Evolutionary conservation across 1,139 yeast genomes (phyloP), one percentile per base, ranked within the genome.

Genomic region (Yamadazyma pseudoaaseri): DNA sequence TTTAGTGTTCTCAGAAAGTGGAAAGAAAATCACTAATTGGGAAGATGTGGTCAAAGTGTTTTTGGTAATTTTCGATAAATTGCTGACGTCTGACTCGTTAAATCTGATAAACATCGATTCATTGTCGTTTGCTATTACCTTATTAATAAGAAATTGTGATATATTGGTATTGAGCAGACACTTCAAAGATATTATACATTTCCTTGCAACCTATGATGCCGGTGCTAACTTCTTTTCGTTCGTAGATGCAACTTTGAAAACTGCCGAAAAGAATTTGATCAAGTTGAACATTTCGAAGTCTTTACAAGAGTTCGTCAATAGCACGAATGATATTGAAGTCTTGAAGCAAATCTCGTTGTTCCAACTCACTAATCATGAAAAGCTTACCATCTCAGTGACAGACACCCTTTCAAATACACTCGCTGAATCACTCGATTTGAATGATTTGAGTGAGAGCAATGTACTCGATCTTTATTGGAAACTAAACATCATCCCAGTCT

Each of bases 1-100:
- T 0, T 51, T 81, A 31, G 52, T 70, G 0, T 83, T 81, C 56
- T 79, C 85, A 1, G 89, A 82, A 40, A 78, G 86, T 25, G 92
- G 92, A 47, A 70, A 60, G 40, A 81, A 79, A 47, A 69, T 81
- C 6, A 51, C 64, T 2, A 58, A 65, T 39, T 77, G 82, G 82
- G 35, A 41, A 28, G 35, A 49, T 15, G 24, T 60, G 36, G 30
- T 60, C 9, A 33, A 44, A 2, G 39, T 52, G 3, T 37, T 42
- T n/a, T 16, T 24, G 14, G 16, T 34, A 15, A 11, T 33, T 5
- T 24, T 41, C 24, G 38, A 26, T n/a, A 4, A 3, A 3, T 5
- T 20, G 3, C n/a, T 12, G n/a, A 12, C 14, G 6, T 17, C 22
- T 10, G 17, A 15, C 8, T 9, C 30, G 10, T n/a, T n/a, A 3